A percentile compares a stretch with the other conserved stretches of the same genome.
phyloP scores from a whole-genome alignment of 1,284 basidiomycete species.

The Singerocomus inundabilis region DNA sequence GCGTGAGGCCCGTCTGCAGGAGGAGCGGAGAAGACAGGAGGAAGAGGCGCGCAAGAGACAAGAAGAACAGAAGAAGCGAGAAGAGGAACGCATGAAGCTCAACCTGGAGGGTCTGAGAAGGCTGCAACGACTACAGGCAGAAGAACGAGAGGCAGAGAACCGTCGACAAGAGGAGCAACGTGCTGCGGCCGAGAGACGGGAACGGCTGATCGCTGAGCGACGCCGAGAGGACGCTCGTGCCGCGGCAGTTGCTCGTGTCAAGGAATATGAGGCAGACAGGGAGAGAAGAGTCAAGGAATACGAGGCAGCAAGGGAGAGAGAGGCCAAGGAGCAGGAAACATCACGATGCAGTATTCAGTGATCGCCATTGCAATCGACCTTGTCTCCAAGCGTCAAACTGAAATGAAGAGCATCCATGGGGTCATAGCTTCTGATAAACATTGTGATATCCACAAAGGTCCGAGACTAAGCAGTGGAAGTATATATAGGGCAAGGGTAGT shows the following conservation, averaged over 20 bases:
- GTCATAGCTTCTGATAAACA: not conserved
- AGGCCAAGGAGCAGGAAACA: not conserved
- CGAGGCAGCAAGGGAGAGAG: no score
- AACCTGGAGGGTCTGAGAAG: not conserved
- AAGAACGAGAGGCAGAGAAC: not conserved
- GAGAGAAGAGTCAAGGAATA: no score
- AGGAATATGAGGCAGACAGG: not conserved
- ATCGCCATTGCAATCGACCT: not conserved
- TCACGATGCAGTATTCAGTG: conserved; percentile 1
- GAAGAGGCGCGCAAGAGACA: not conserved
- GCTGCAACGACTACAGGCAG: not conserved
- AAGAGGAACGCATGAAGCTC: not conserved
- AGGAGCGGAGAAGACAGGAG: not conserved
- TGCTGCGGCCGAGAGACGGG: not conserved
- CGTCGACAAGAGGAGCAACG: not conserved
- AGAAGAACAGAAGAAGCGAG: not conserved
- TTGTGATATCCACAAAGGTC: not conserved
- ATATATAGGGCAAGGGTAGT: no score
- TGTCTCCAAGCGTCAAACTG: not conserved
- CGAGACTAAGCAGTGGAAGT: not conserved
- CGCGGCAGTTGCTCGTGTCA: not conserved
- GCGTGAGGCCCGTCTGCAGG: not conserved
- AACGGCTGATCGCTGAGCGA: not conserved
- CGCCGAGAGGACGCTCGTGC: not conserved
- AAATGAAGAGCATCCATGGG: not conserved